phyloP scores from a whole-genome alignment of 805 yeast species.

The Vanderwaltozyma yarrowii region DNA sequence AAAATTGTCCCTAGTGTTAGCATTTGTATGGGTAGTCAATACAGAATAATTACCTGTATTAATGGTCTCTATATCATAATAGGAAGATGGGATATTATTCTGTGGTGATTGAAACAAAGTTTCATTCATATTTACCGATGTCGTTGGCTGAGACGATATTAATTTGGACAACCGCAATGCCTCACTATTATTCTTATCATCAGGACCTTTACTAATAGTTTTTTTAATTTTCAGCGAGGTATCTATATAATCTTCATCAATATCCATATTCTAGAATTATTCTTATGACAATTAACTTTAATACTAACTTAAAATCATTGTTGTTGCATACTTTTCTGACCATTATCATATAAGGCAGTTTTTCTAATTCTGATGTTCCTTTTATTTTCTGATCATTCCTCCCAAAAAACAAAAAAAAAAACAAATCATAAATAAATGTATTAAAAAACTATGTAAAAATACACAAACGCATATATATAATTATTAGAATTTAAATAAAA shows the following conservation, averaged over 20 bases:
- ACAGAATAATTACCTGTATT: not conserved
- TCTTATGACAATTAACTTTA: too few species aligned
- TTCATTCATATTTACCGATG: slow-evolving; percentile 1
- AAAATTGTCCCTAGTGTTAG: not conserved
- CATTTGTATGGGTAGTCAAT: not conserved
- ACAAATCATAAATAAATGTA: too few species aligned
- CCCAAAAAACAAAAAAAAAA: too few species aligned
- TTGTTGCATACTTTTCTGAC: too few species aligned
- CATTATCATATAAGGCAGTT: too few species aligned
- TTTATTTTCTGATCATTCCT: too few species aligned
- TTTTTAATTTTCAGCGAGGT: not conserved
- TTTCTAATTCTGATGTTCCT: too few species aligned
- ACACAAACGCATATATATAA: too few species aligned
- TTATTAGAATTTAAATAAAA: too few species aligned
- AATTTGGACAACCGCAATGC: not conserved
- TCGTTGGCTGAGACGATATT: slow-evolving; percentile 1
- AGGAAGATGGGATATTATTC: not conserved
- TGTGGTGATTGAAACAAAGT: not conserved
- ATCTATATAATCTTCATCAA: slow-evolving; percentile 1
- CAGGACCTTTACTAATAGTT: not conserved
- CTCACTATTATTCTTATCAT: not conserved
- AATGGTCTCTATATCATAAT: not conserved
- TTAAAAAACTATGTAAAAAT: too few species aligned
- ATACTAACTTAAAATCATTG: too few species aligned
- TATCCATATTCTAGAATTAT: not conserved